Base-by-base conservation (phyloP, 768 basidiomycete genomes). In the Rhodosporidiobolus sp. region DNA sequence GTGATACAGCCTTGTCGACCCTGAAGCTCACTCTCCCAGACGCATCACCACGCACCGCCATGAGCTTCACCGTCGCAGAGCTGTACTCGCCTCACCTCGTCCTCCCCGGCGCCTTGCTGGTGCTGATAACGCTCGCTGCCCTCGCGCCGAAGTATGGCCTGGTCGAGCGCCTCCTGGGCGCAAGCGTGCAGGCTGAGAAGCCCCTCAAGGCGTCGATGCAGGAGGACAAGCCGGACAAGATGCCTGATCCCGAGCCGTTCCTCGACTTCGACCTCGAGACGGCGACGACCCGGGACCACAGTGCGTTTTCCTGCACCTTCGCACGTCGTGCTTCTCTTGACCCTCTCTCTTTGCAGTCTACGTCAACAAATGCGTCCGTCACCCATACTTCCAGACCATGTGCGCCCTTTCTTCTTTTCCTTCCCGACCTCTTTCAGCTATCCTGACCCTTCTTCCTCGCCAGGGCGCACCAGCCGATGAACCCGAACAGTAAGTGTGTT, bases 401-500 rank as follows among this genome's bases (percentile, higher is more conserved):
- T 38, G 17, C 9, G 48, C 11, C n/a, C 11, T 32, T 38, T 43
- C 56, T n/a, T 38, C 35, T 22, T 35, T 14, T 34, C 24, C 19
- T 14, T 20, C 7, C 48, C 4, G 4, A 24, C 12, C n/a, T n/a
- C n/a, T n/a, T n/a, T n/a, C n/a, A n/a, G n/a, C n/a, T n/a, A n/a
- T 38, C 58, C 38, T 63, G 46, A 4, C 38, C 28, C 30, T 19
- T 60, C 32, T 48, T 34, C 17, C 43, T 26, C 50, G 26, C n/a
- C 49, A 81, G 79, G 81, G 79, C 82, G 5, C 82, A 82, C 65
- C 82, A 81, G 61, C 79, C 81, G 0, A 81, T 82, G 80, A 77
- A 82, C 49, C 77, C 80, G 61, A 80, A 82, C 34, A 54, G 59
- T 66, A n/a, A 9, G 62, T 54, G 6, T 11, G 9, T 17, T 26